Base-by-base conservation (phyloP, 2,329 filamentous ascomycete species). In the Colletotrichum sp. region DNA sequence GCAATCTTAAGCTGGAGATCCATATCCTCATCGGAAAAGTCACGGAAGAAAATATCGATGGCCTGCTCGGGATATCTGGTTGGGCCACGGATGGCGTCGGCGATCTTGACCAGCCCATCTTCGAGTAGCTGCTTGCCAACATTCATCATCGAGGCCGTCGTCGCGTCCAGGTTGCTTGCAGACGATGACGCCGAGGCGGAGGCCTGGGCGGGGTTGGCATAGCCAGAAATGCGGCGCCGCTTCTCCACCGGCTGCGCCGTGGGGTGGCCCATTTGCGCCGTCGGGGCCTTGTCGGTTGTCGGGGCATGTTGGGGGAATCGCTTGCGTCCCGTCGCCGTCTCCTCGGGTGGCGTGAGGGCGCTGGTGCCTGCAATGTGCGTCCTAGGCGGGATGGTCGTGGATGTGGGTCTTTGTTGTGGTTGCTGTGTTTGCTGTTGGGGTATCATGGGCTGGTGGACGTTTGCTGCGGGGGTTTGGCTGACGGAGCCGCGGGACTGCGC, bases 1-100 rank as follows among this genome's bases (percentile, higher is more conserved):
- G 90, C 90, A 39, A 92, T 90, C 81, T 89, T 90, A 52, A 92
- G 84, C 84, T 92, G 90, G 72, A 92, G 80, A 78, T 92, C 90
- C 75, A 89, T 84, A 75, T 92, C 90, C 78, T 92, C 90, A 64
- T 88, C 86, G 16, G 87, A 83, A 79, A 92, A 92, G 75, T 92
- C 90, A 36, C 87, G 85, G 81, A 92, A 92, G 79, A 92, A 90
- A 7, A 91, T 86, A 72, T 92, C 90, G 69, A 92, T 85, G 0
- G 90, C 90, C 80, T 90, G 88, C 80, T 92, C 90, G 7, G 89
- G 86, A 90, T 90, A 92, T 49, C 83, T 86, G 81, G n/a, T 80
- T 79, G 21, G 83, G 9, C 83, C 80, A 44, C 82, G 84, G 24
- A 89, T 82, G 3, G 85, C 85, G 30, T 89, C 88, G 7, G 86